Percentiles rank a stretch among this genome's conserved stretches.
Conservation (phyloP, 805 yeast species). For the Metschnikowia arizonensis region DNA sequence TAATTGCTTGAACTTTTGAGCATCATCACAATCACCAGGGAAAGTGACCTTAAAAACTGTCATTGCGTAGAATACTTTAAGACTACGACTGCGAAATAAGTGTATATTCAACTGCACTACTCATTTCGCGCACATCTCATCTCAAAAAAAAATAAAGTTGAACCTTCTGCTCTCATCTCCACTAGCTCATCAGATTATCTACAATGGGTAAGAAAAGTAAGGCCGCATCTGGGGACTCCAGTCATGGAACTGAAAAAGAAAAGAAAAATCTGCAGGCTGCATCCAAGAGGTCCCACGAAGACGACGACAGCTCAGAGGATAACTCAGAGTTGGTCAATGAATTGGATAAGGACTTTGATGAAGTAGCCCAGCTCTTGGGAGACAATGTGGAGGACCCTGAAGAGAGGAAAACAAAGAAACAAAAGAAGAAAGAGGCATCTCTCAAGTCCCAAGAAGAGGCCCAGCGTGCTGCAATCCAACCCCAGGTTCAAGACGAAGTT, state of each 20-base stretch:
- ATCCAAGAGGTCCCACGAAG: slow-evolving; percentile 26
- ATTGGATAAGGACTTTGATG: slow-evolving; percentile 54
- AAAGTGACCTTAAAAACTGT: background rate
- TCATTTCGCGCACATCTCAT: slow-evolving; percentile 14
- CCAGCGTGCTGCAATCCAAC: slow-evolving; percentile 27
- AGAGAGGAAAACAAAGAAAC: slow-evolving; percentile 21
- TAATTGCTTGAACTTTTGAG: too few species aligned
- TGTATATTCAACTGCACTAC: background rate
- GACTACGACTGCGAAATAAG: slow-evolving; percentile 4
- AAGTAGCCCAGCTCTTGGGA: slow-evolving; percentile 52
- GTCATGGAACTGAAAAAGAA: background rate
- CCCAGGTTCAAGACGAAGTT: slow-evolving; percentile 23
- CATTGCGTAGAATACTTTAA: background rate
- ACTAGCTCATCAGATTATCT: background rate
- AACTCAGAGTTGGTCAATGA: slow-evolving; percentile 48
- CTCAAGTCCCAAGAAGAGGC: slow-evolving; percentile 21
- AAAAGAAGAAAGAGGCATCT: slow-evolving; percentile 19
- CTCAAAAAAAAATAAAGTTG: slow-evolving; percentile 9
- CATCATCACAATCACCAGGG: background rate
- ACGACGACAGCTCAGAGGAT: slow-evolving; percentile 21
- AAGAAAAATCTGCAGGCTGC: slow-evolving; percentile 2
- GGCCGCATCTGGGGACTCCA: slow-evolving; percentile 1
- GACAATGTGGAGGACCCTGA: slow-evolving; percentile 42
- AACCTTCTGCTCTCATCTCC: slow-evolving; percentile 8
- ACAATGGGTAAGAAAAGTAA: slow-evolving; percentile 12